Conservation (phyloP, 805 yeast species). For the Nadsonia fulvescens region DNA sequence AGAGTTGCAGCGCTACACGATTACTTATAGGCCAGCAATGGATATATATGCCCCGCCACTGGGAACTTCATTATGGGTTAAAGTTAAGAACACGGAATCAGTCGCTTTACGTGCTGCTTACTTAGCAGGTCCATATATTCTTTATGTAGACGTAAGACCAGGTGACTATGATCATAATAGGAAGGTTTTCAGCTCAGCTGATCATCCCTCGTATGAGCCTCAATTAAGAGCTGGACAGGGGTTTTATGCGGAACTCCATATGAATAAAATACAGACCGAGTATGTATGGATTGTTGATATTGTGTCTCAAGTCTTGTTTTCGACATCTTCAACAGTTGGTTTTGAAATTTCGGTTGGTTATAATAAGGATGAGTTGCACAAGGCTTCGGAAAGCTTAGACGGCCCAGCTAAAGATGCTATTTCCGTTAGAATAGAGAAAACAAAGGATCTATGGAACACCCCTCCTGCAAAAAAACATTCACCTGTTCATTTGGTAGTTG, state of each 20-base stretch:
- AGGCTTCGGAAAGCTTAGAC: conserved; percentile 1
- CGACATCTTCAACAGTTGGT: conserved; percentile 45
- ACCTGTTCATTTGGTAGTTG: conserved; percentile 66
- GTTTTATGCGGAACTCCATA: conserved; percentile 34
- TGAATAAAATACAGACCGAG: conserved; percentile 23
- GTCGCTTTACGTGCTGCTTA: conserved; percentile 66
- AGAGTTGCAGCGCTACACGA: conserved; percentile 35
- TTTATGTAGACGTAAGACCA: conserved; percentile 70
- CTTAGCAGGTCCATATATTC: conserved; percentile 72
- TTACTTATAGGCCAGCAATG: conserved; percentile 30
- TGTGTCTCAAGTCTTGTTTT: conserved; percentile 61
- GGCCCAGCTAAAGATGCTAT: conserved; percentile 8
- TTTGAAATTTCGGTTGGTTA: conserved; percentile 41
- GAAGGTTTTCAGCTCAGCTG: conserved; percentile 20
- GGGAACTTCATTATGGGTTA: conserved; percentile 16
- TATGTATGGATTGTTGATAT: conserved; percentile 72
- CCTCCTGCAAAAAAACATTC: conserved; percentile 32
- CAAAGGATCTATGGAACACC: conserved; percentile 57
- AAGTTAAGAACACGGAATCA: conserved; percentile 54
- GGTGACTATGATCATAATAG: conserved; percentile 38
- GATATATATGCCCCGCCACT: conserved; percentile 2
- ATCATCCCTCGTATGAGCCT: conserved; percentile 24
- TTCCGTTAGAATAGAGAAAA: conserved; percentile 27
- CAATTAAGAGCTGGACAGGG: conserved; percentile 57
- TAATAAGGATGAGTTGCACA: conserved; percentile 11